Conservation (phyloP, 148 eudicot genomes). For the Arbutus unedo region DNA sequence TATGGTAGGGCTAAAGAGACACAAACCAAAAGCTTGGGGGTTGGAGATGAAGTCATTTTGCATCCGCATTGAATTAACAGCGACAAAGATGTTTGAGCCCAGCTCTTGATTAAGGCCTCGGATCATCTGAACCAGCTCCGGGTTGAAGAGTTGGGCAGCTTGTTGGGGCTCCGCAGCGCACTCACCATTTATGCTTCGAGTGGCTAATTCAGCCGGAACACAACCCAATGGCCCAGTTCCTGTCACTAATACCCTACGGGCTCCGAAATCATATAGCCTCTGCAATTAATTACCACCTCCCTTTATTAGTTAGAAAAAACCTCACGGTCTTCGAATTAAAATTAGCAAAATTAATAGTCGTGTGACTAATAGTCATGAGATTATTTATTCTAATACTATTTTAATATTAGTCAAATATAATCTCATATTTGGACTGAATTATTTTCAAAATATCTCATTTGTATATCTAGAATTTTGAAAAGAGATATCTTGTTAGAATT, state of each 20-base stretch:
- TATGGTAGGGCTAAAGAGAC: neutral
- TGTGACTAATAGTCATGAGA: too few relatives aligned
- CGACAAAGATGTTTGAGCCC: conserved; percentile 52
- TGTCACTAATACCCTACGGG: conserved; percentile 68
- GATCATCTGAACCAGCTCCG: conserved; percentile 26
- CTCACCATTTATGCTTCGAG: conserved; percentile 42
- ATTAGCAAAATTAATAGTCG: too few relatives aligned
- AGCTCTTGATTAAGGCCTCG: conserved; percentile 26
- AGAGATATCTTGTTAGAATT: too few relatives aligned
- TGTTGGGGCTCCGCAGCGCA: conserved; percentile 42
- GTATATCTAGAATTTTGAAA: too few relatives aligned
- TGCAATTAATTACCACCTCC: conserved; percentile 11
- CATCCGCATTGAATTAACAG: conserved; percentile 43
- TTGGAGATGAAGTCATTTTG: conserved; percentile 44
- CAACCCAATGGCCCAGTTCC: conserved; percentile 84
- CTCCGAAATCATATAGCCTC: conserved; percentile 67
- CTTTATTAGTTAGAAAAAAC: neutral
- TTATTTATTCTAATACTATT: too few relatives aligned
- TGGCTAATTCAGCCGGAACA: conserved; percentile 63
- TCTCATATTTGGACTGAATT: too few relatives aligned
- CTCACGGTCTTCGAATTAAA: neutral
- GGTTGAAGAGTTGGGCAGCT: conserved; percentile 28
- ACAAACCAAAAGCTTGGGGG: conserved; percentile 60
- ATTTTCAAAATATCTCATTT: too few relatives aligned
- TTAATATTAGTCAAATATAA: too few relatives aligned